Base-by-base conservation (phyloP, 2,329 filamentous ascomycete species). In the Neocatenulostroma microsporum region DNA sequence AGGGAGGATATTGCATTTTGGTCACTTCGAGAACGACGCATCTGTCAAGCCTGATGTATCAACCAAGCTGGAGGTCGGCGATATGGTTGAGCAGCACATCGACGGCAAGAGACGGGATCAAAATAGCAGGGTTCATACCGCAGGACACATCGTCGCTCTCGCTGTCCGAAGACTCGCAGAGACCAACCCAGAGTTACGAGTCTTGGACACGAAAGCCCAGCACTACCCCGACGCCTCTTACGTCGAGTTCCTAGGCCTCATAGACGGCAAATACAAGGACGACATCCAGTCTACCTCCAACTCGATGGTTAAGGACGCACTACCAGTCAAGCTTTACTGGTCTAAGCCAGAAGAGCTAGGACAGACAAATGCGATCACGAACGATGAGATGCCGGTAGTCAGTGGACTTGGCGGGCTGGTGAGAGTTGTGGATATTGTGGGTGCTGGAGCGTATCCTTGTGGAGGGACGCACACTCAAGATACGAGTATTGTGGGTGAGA, bases 401-500 rank as follows among this genome's bases (percentile, higher is more conserved):
- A 66, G n/a, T n/a, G n/a, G n/a, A n/a, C n/a, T n/a, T n/a, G n/a
- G n/a, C n/a, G n/a, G n/a, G n/a, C n/a, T n/a, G 54, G 75, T 80
- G 21, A 66, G 82, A 7, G 78, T 84, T 0, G 80, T 85, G 17
- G 72, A 75, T 40, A 82, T 86, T 41, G 72, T 76, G 0, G 80
- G 80, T 0, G 72, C 74, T 0, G 82, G 80, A 47, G 72, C 72
- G 18, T 85, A 86, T 62, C 80, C 82, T 1, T 86, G 82, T 56
- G 82, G 82, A 6, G 82, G 82, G 0, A 86, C 82, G 18, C 82
- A 86, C 63, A 80, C 85, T 3, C 64, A 71, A 20, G 70, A 62
- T 13, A 80, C 78, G 14, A 66, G 70, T 39, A 47, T 69, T 41
- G 77, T 73, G 49, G 76, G 79, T 1, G 69, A 71, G 53, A 75